These are phyloP conservation scores for Leptographium lundbergii DNA, from an alignment of 2,329 filamentous ascomycete species.

Conservation along the genomic window DNA sequence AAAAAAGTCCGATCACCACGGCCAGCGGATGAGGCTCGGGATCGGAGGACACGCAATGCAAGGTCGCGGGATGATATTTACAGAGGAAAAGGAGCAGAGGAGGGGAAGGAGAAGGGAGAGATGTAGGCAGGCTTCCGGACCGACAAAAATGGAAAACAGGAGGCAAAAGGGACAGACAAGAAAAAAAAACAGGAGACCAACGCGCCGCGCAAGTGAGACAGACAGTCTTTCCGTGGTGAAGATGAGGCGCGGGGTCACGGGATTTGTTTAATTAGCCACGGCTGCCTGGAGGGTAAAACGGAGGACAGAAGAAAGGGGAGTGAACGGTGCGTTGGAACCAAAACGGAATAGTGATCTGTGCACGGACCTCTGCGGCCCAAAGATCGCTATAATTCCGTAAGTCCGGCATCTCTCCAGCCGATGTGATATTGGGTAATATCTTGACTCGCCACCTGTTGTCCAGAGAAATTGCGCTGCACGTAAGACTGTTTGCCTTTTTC, in stretches of 20 bases:
- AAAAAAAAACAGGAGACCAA: background rate
- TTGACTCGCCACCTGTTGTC: too few species aligned
- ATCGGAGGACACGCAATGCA: background rate
- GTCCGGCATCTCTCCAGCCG: too few species aligned
- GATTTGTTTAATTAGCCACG: background rate
- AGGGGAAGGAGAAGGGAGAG: background rate
- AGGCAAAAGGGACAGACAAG: background rate
- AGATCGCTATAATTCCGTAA: too few species aligned
- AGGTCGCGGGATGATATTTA: background rate
- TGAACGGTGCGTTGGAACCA: background rate
- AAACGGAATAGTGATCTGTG: too few species aligned
- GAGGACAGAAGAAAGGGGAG: background rate
- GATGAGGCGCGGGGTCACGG: conserved; percentile 10
- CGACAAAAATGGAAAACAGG: background rate
- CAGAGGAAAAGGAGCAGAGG: background rate
- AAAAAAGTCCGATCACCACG: background rate
- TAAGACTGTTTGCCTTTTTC: too few species aligned
- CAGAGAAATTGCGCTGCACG: too few species aligned
- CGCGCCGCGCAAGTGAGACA: conserved; percentile 7
- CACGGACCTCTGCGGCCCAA: too few species aligned
- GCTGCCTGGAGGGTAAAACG: background rate
- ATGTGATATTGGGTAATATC: too few species aligned
- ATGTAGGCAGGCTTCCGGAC: background rate
- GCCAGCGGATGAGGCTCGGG: background rate
- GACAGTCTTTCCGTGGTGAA: background rate